Base-by-base conservation (phyloP, 2,329 filamentous ascomycete genomes). In the Nemania sp. region DNA sequence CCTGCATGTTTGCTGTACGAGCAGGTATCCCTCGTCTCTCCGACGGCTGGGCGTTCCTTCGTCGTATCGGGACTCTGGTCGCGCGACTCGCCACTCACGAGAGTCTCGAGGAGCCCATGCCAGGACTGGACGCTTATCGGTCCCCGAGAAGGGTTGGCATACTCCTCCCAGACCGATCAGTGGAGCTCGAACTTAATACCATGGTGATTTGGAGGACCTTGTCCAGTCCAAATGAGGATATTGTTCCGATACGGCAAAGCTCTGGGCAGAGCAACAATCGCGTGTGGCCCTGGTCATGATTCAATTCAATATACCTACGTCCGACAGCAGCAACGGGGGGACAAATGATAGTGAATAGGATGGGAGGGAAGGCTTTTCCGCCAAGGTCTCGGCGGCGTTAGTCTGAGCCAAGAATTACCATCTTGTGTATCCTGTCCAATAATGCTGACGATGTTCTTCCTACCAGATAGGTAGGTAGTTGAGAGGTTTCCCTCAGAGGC, bases 101-200 rank as follows among this genome's bases (percentile, higher is more conserved):
- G 25, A 32, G 25, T 29, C 25, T 29, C 25, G 25, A 29, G 25
- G 25, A 29, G 25, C 25, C 25, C 25, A 34, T 46, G 20, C 20
- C 43, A 37, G 59, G 37, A 46, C 6, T 42, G 20, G 45, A 21
- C 56, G 40, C 60, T 63, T 63, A 60, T 63, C 60, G 43, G 10
- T 20, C 48, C 57, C 60, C 57, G 53, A 63, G 60, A 51, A 50
- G 35, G 42, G 47, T 60, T 57, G 60, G 51, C 56, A 59, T 29
- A 46, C 20, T 54, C 56, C 51, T 59, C 35, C 54, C 54, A 57
- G 54, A 54, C 35, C 54, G 34, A 37, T 39, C 35, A 18, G 48
- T 57, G 54, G 54, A 57, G 54, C 43, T 40, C 15, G 21, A 47
- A 11, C 4, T 32, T 12, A 10, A 17, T n/a, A 51, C 32, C 17